Percentiles rank a stretch among this genome's conserved stretches.
phyloP scores from a whole-genome alignment of 371 early-diverging fungal genomes.

The Saksenaea oblongispora region DNA sequence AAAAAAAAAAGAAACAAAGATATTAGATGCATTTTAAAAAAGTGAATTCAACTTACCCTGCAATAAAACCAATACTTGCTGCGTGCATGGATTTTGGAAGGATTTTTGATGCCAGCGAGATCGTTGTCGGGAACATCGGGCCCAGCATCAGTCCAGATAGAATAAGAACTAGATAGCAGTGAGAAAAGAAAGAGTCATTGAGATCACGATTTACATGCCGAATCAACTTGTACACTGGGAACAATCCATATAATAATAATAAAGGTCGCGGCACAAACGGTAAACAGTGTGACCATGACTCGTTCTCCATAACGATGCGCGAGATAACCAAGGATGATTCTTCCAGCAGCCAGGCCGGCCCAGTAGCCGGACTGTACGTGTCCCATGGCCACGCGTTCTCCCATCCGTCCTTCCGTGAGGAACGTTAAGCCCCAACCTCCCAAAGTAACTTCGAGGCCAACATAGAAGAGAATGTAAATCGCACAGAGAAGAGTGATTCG shows the following conservation, averaged over 20 bases:
- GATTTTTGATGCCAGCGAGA: slow-evolving; percentile 32
- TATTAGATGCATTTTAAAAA: no score
- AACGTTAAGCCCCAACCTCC: slow-evolving; percentile 39
- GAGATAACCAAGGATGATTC: slow-evolving; percentile 33
- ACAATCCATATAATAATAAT: slow-evolving; percentile 16
- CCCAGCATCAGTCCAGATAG: slow-evolving; percentile 29
- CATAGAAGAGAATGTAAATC: slow-evolving; percentile 32
- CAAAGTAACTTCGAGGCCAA: slow-evolving; percentile 38
- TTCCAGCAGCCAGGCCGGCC: slow-evolving; percentile 33
- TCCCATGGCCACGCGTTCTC: slow-evolving; percentile 21
- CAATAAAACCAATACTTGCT: slow-evolving; percentile 36
- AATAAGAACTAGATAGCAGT: slow-evolving; percentile 14
- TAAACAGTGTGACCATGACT: slow-evolving; percentile 27
- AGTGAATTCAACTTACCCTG: slow-evolving; percentile 29
- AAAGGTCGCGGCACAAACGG: slow-evolving; percentile 16
- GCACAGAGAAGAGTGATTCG: slow-evolving; percentile 30
- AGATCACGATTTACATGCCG: slow-evolving; percentile 13
- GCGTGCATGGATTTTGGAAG: slow-evolving; percentile 35
- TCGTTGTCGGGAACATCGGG: slow-evolving; percentile 39
- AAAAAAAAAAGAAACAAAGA: no score
- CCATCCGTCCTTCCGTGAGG: slow-evolving; percentile 32
- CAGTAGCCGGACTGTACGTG: slow-evolving; percentile 33
- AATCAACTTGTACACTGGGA: slow-evolving; percentile 14
- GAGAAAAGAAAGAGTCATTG: not conserved
- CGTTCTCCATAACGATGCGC: slow-evolving; percentile 33